phyloP scores from a whole-genome alignment of 495 filamentous ascomycete species.

The Talaromyces trachyspermus region DNA sequence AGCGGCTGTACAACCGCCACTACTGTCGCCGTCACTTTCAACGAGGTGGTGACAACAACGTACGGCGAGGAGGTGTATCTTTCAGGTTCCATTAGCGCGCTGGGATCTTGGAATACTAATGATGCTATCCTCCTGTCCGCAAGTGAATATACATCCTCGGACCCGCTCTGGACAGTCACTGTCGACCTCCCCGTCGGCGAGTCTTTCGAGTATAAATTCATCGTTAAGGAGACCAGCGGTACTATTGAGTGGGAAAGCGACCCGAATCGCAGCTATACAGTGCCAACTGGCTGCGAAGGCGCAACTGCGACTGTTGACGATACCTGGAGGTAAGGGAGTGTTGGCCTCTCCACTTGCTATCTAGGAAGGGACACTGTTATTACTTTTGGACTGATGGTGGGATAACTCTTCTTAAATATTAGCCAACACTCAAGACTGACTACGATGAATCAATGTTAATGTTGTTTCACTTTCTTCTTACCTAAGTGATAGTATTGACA shows the following conservation, averaged over 20 bases:
- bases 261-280: constrained; percentile 48
- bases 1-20: constrained; percentile 12
- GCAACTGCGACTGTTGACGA: constrained; percentile 18
- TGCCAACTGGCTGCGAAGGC: constrained; percentile 35
- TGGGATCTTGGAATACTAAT: constrained; percentile 47
- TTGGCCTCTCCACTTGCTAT: too few species aligned
- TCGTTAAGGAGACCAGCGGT: constrained; percentile 45
- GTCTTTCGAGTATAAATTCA: constrained; percentile 58
- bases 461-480: too few species aligned
- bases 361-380: too few species aligned
- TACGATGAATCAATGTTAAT: too few species aligned
- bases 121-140: constrained; percentile 44
- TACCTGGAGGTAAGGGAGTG: constrained; percentile 15
- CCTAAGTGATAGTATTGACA: too few species aligned
- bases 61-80: constrained; percentile 49
- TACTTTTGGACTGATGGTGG: too few species aligned
- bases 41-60: constrained; percentile 36
- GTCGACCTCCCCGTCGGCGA: constrained; percentile 41
- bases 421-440: too few species aligned
- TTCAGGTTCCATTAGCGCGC: constrained; percentile 39
- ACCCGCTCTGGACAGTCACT: constrained; percentile 48
- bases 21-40: constrained; percentile 46
- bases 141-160: constrained; percentile 37
- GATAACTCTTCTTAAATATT: too few species aligned
- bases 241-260: constrained; percentile 52